Evolutionary conservation across 139 green algal species (phyloP), one percentile per base, ranked within the genome.

Genomic region (Micractinium sp.): DNA sequence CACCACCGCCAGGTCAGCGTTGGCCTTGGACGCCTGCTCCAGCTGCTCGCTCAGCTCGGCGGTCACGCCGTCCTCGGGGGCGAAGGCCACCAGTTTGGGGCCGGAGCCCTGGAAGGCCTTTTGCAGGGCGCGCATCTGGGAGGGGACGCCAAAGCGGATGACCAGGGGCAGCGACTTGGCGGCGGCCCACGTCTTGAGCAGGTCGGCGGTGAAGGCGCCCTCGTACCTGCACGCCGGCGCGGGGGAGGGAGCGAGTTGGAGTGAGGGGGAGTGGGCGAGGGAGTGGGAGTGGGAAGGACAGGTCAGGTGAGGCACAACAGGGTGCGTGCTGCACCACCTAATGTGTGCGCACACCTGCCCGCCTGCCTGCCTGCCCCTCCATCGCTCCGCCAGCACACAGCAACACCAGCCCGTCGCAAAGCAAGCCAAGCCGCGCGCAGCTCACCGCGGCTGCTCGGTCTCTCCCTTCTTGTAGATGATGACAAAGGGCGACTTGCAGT

Each of bases 401-500:
- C 5, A 5, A 56, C 47, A 56, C 47, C n/a, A n/a, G n/a, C n/a
- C n/a, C n/a, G n/a, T n/a, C n/a, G n/a, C n/a, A n/a, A n/a, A n/a
- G n/a, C n/a, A n/a, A n/a, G n/a, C n/a, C n/a, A n/a, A 4, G 18
- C 19, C 0, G 7, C 16, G 27, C 7, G 23, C 22, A 7, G 0
- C 78, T 38, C 47, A 85, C 79, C 38, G 38, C 29, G 83, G 67
- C 39, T 22, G 12, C 39, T 88, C 81, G 31, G 12, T 53, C 81
- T 92, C 89, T 2, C 53, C 82, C 66, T 63, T 61, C 88, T 94
- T 93, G 69, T 89, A 61, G 67, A 94, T 76, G 41, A 93, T 53
- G n/a, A 91, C 85, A 33, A 81, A 75, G 4, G 93, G 90, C 2
- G 81, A 73, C 35, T 41, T 29, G 87, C 85, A 90, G 78, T 89